Evolutionary conservation across 805 yeast species (phyloP), one percentile per base, ranked within the genome.

Genomic region (Metschnikowia gelsemii): DNA sequence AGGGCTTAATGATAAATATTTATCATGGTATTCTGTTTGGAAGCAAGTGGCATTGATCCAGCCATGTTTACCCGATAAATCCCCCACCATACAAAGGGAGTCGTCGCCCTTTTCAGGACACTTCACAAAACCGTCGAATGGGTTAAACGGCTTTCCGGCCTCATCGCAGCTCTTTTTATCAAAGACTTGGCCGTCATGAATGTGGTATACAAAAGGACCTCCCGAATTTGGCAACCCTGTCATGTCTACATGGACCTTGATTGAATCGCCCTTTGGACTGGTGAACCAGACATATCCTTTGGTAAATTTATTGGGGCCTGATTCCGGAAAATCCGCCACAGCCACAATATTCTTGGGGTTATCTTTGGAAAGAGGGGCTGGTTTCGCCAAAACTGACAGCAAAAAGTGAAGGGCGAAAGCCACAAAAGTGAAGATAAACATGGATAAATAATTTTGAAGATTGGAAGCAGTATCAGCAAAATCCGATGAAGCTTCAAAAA

Each of bases 1-100:
- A 26, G 76, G 75, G 53, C 80, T 72, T 59, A 84, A 72, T 0
- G 89, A 80, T 40, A 84, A 59, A 59, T 73, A 84, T 5, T 82
- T 83, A 55, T 84, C 90, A 44, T 70, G 63, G 58, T 80, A 84
- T 45, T 71, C 69, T 21, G 78, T 66, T 60, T 81, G 83, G 59
- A 77, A 81, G 57, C 87, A 82, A 9, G 87, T 82, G 16, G 86
- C 73, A 56, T 82, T 74, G 55, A 84, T 80, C 64, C 66, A 74
- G 9, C 91, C 91, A 61, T 84, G 89, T 59, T 83, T 84, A 32
- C 91, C 91, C 25, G 86, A 76, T 52, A 84, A 75, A 56, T 84
- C 90, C 43, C 91, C 91, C 30, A 83, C 77, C 61, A 80, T 80
- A 58, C 88, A 84, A 25, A 59, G 66, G 6, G 80, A 59, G 59